These are phyloP conservation scores for Penicillium glabrum DNA, from an alignment of 2,329 filamentous ascomycete genomes.

Conservation along the genomic window DNA sequence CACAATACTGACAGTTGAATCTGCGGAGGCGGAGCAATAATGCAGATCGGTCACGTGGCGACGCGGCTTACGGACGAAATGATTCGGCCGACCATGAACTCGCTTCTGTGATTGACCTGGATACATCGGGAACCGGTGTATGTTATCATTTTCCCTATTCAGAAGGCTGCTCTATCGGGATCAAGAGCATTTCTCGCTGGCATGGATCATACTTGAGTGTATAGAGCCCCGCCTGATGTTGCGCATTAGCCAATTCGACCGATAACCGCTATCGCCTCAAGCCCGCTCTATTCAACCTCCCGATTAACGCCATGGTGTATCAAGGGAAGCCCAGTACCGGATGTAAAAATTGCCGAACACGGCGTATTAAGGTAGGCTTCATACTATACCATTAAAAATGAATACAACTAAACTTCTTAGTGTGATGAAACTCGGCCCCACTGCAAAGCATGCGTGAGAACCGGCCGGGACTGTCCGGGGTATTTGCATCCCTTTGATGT, in stretches of 20 bases:
- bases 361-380: constrained; percentile 29
- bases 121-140: not conserved
- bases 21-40: constrained; percentile 14
- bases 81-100: not conserved
- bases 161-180: not conserved
- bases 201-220: not conserved
- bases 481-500: constrained; percentile 31
- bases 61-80: not conserved
- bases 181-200: not conserved
- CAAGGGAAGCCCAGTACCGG: constrained; percentile 28
- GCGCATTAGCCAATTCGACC: not conserved
- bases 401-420: constrained; percentile 11
- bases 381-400: not conserved
- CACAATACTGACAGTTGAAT: not conserved
- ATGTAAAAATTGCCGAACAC: constrained; percentile 28
- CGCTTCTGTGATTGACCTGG: not conserved
- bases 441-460: constrained; percentile 28
- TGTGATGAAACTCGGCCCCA: constrained; percentile 33
- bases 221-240: not conserved
- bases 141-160: too few relatives aligned
- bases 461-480: constrained; percentile 28
- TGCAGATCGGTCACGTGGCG: constrained; percentile 11
- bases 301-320: constrained; percentile 24
- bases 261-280: not conserved
- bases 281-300: not conserved